Conservation (phyloP, 208 protist genomes). For the Leptomonas seymouri region DNA sequence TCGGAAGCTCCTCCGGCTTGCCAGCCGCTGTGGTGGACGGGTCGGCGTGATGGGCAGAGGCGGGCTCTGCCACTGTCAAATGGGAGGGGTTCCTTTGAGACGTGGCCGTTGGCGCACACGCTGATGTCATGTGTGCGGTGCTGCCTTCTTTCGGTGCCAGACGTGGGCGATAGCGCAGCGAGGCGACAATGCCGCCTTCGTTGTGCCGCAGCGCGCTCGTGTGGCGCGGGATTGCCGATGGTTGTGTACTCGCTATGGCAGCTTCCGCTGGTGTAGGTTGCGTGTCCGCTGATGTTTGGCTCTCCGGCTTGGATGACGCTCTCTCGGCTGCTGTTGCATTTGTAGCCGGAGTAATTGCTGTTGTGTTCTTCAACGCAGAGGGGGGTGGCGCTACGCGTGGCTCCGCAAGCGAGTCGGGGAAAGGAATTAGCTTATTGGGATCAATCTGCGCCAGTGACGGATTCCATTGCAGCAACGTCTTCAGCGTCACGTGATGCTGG, state of each 20-base stretch:
- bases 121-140: neutral
- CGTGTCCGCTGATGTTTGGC: neutral
- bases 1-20: slow-evolving; percentile 1
- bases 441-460: slow-evolving; percentile 38
- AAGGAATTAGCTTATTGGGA: slow-evolving; percentile 31
- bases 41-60: neutral
- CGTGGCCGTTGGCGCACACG: neutral
- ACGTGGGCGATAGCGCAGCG: slow-evolving; percentile 11
- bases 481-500: slow-evolving; percentile 36
- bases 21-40: neutral
- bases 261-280: neutral
- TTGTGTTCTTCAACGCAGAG: neutral
- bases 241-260: neutral
- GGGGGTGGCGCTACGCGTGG: too few species aligned
- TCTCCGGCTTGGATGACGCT: neutral
- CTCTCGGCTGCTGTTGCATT: neutral
- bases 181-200: slow-evolving; percentile 11
- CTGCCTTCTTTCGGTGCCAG: slow-evolving; percentile 4
- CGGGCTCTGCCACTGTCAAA: neutral
- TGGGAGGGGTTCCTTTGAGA: too few species aligned
- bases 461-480: slow-evolving; percentile 36
- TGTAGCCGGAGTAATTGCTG: neutral
- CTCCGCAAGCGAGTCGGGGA: neutral
- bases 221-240: neutral
- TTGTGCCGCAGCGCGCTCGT: slow-evolving; percentile 5